A percentile compares a stretch with the other conserved stretches of the same genome.
Conservation (phyloP, 371 early-diverging fungal species). For the Chytridium lagenaria region DNA sequence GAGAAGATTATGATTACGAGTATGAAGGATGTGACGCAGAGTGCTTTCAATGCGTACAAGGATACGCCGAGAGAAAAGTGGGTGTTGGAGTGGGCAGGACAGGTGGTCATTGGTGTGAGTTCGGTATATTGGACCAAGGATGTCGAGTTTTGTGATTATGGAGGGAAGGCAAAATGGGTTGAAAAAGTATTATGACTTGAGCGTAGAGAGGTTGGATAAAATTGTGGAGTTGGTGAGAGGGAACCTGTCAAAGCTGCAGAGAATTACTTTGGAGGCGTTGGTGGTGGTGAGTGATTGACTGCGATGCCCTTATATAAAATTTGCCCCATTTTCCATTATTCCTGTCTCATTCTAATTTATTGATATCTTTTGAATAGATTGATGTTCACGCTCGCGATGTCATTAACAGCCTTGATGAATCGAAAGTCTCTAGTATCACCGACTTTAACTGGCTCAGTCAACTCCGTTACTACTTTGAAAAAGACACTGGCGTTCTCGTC, state of each 20-base stretch:
- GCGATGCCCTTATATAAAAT: no score
- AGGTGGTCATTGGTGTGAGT: conserved; percentile 60
- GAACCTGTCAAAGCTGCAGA: conserved; percentile 49
- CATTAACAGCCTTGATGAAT: conserved; percentile 49
- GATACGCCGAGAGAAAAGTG: conserved; percentile 55
- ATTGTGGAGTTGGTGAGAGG: conserved; percentile 62
- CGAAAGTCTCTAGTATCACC: conserved; percentile 35
- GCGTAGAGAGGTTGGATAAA: conserved; percentile 49
- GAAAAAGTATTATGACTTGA: conserved; percentile 49
- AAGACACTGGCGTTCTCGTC: conserved; percentile 52
- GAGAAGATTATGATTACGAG: conserved; percentile 56
- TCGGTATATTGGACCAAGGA: conserved; percentile 61
- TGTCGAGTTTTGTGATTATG: conserved; percentile 54
- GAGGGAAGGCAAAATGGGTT: conserved; percentile 49
- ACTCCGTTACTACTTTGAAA: conserved; percentile 59
- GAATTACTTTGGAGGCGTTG: conserved; percentile 57
- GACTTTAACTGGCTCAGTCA: conserved; percentile 62
- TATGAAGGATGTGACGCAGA: conserved; percentile 49
- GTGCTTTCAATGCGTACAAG: conserved; percentile 46
- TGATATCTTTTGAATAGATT: conserved; percentile 40
- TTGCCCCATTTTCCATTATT: no score
- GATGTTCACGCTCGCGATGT: conserved; percentile 65
- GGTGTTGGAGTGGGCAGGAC: conserved; percentile 63
- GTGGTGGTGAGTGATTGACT: conserved; percentile 61
- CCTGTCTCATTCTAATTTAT: neutral